Evolutionary conservation across 192 early-diverging fungal genomes (phyloP).

Genomic region (Haplosporangium gracile): DNA sequence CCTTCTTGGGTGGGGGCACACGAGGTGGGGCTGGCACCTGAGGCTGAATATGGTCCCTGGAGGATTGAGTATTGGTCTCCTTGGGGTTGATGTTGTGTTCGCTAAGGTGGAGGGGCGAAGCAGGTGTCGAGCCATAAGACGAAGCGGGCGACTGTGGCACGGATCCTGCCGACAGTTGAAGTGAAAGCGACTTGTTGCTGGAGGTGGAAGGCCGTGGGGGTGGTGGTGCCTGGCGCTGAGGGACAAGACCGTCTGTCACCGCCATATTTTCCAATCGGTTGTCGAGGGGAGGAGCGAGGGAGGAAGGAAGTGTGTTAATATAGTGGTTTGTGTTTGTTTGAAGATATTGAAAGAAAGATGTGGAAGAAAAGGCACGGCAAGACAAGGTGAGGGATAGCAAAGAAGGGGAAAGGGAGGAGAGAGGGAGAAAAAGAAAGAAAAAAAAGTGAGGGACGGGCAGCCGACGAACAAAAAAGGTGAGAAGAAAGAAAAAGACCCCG

Average conservation of each 20-base stretch:
- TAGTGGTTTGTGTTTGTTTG: background rate
- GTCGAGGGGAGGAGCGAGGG: background rate
- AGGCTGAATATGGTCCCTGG: conserved; percentile 8
- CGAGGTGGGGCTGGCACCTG: conserved; percentile 10
- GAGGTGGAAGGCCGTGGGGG: conserved; percentile 46
- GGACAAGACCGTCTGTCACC: conserved; percentile 40
- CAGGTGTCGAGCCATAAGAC: conserved; percentile 26
- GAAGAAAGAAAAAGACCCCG: background rate
- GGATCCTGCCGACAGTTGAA: conserved; percentile 40
- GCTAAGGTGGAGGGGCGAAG: conserved; percentile 7
- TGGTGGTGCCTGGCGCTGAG: conserved; percentile 56
- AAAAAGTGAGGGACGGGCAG: background rate
- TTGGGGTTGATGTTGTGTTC: conserved; percentile 1
- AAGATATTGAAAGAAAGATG: background rate
- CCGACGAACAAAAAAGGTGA: background rate
- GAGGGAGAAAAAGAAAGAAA: background rate
- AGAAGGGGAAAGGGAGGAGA: background rate
- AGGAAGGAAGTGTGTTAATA: background rate
- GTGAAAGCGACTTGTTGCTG: conserved; percentile 33
- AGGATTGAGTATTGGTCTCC: background rate
- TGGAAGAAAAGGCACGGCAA: background rate
- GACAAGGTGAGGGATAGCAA: background rate
- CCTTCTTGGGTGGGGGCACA: conserved; percentile 46
- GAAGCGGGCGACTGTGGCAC: conserved; percentile 16
- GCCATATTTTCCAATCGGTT: conserved; percentile 10